Conservation (phyloP, 495 filamentous ascomycete genomes). For the Penicillium chermesinum region DNA sequence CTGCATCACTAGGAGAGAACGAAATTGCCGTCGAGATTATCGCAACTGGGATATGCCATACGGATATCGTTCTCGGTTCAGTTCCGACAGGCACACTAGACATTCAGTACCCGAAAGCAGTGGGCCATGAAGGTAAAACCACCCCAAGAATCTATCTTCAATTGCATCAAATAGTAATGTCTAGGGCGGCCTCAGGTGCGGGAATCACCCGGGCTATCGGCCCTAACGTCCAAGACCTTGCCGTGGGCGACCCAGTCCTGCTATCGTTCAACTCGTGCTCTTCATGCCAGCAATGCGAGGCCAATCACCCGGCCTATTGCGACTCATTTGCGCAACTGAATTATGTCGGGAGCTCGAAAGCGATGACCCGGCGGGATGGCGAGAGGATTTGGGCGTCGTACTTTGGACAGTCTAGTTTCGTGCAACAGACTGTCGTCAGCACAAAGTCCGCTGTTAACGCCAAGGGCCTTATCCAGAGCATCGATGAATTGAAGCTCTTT, state of each 20-base stretch:
- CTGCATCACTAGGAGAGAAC: slow-evolving; percentile 25
- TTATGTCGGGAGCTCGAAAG: slow-evolving; percentile 21
- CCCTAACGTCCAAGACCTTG: slow-evolving; percentile 30
- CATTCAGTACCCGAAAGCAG: slow-evolving; percentile 18
- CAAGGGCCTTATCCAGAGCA: slow-evolving; percentile 8
- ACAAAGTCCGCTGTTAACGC: slow-evolving; percentile 23
- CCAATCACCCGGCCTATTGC: slow-evolving; percentile 24
- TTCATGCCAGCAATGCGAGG: slow-evolving; percentile 22
- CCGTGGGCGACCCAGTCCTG: slow-evolving; percentile 42
- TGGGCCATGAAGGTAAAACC: slow-evolving; percentile 27
- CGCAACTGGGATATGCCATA: slow-evolving; percentile 40
- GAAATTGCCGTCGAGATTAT: slow-evolving; percentile 37
- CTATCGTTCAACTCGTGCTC: slow-evolving; percentile 39
- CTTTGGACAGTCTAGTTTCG: slow-evolving; percentile 40
- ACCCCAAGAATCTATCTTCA: too few species aligned
- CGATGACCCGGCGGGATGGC: slow-evolving; percentile 1
- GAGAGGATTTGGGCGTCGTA: slow-evolving; percentile 21
- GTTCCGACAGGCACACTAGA: slow-evolving; percentile 7
- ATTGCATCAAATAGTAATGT: not conserved
- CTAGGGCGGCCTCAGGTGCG: slow-evolving; percentile 25
- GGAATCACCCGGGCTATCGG: slow-evolving; percentile 39
- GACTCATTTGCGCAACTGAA: slow-evolving; percentile 28
- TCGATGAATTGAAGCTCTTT: slow-evolving; percentile 29
- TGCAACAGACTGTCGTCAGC: slow-evolving; percentile 25
- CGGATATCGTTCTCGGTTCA: slow-evolving; percentile 25